Conservation (phyloP, 139 green algal species). For the Tetradesmus lagerheimii region DNA sequence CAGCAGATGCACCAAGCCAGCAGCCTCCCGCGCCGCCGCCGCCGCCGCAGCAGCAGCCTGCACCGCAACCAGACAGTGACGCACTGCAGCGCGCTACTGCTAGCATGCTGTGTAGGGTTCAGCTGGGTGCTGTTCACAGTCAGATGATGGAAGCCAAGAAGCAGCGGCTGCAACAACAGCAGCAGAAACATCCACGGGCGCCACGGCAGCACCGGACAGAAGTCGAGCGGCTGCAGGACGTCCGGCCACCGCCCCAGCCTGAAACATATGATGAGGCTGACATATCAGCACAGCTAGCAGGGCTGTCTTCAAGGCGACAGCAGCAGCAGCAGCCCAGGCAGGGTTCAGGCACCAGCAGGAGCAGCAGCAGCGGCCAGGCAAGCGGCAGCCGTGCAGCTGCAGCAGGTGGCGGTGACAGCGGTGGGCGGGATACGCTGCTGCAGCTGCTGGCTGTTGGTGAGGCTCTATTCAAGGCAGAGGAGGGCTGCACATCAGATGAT, state of each 20-base stretch:
- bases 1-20: not conserved
- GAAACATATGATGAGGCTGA: not conserved
- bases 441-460: slow-evolving; percentile 42
- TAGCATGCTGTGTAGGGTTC: not conserved
- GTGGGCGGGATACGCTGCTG: slow-evolving; percentile 24
- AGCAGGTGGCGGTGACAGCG: not conserved
- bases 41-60: not conserved
- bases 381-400: not conserved
- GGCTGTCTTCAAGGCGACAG: not conserved
- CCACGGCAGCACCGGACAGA: not conserved
- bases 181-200: not conserved
- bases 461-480: slow-evolving; percentile 24
- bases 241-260: not conserved
- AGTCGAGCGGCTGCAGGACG: not conserved
- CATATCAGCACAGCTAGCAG: not conserved
- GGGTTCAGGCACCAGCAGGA: not conserved
- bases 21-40: not conserved
- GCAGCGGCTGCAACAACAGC: not conserved
- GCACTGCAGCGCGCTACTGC: not conserved
- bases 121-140: not conserved
- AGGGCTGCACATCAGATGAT: not conserved
- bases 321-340: slow-evolving; percentile 19
- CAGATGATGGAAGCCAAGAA: not conserved
- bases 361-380: not conserved
- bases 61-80: not conserved